Conservation (phyloP, 208 protist species). For the Zelonia costaricensis region DNA sequence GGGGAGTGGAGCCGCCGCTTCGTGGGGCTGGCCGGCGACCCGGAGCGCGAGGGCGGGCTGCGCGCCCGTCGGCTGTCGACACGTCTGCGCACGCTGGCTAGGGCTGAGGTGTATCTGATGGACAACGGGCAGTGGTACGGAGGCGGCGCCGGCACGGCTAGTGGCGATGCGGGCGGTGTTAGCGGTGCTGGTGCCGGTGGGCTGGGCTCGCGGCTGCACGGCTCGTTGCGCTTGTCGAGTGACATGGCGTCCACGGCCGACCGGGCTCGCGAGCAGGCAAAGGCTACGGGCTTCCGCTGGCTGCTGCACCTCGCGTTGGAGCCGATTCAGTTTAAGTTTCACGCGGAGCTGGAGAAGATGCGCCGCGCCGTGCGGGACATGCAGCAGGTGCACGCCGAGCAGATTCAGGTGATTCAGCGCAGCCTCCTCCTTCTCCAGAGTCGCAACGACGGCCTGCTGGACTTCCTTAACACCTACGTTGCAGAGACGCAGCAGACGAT, state of each 20-base stretch:
- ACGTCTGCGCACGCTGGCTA: not conserved
- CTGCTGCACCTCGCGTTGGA: constrained; percentile 37
- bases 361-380: constrained; percentile 24
- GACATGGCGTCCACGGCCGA: not conserved
- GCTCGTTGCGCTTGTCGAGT: not conserved
- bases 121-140: too few relatives aligned
- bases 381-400: constrained; percentile 32
- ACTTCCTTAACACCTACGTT: constrained; percentile 45
- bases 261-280: constrained; percentile 11
- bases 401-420: constrained; percentile 25
- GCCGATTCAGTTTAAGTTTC: constrained; percentile 25
- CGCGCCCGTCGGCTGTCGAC: not conserved
- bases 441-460: constrained; percentile 41
- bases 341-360: constrained; percentile 23
- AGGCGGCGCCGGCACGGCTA: not conserved
- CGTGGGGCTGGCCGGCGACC: not conserved
- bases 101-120: constrained; percentile 1
- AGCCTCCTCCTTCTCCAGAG: constrained; percentile 30
- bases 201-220: too few relatives aligned
- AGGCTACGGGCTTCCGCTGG: constrained; percentile 25
- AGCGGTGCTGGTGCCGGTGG: too few relatives aligned
- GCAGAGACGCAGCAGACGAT: constrained; percentile 17
- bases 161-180: too few relatives aligned
- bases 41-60: not conserved
- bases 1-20: constrained; percentile 14